phyloP scores from a whole-genome alignment of 2,329 filamentous ascomycete genomes.

The Plectosphaerella plurivora region DNA sequence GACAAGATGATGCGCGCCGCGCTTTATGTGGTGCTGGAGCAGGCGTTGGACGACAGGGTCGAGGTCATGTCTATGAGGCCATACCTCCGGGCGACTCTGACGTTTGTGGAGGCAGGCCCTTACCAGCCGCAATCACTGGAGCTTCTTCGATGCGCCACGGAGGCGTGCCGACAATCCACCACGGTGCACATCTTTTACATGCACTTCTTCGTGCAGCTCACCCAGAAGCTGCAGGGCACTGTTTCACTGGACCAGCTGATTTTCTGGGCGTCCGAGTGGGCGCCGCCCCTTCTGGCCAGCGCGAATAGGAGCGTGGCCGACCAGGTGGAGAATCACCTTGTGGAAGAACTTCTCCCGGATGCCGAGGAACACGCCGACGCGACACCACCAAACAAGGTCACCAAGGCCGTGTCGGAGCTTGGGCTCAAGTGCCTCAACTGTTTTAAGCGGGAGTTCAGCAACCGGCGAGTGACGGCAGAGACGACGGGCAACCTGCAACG shows the following conservation, averaged over 20 bases:
- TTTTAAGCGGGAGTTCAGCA: constrained; percentile 41
- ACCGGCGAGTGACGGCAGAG: constrained; percentile 34
- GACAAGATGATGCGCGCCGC: constrained; percentile 42
- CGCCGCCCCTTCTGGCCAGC: constrained; percentile 44
- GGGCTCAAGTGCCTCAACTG: constrained; percentile 41
- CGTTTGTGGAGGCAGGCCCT: neutral
- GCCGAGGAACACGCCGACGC: constrained; percentile 25
- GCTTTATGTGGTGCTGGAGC: neutral
- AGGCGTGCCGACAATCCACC: neutral
- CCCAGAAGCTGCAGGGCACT: constrained; percentile 2
- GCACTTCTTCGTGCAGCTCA: constrained; percentile 28
- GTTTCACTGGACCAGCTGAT: too few relatives aligned
- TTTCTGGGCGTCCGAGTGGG: constrained; percentile 30
- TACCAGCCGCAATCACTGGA: neutral
- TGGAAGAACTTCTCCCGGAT: neutral
- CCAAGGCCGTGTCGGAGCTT: constrained; percentile 31
- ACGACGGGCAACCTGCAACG: constrained; percentile 36
- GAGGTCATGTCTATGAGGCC: neutral
- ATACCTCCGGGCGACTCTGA: neutral
- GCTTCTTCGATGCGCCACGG: neutral
- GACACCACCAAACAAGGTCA: constrained; percentile 21
- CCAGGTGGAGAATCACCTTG: neutral
- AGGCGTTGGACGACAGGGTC: neutral
- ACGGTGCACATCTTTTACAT: constrained; percentile 45
- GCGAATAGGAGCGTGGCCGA: constrained; percentile 10